These are phyloP conservation scores for Corylus avellana DNA, from an alignment of 306 rosid genomes.

Conservation along the genomic window DNA sequence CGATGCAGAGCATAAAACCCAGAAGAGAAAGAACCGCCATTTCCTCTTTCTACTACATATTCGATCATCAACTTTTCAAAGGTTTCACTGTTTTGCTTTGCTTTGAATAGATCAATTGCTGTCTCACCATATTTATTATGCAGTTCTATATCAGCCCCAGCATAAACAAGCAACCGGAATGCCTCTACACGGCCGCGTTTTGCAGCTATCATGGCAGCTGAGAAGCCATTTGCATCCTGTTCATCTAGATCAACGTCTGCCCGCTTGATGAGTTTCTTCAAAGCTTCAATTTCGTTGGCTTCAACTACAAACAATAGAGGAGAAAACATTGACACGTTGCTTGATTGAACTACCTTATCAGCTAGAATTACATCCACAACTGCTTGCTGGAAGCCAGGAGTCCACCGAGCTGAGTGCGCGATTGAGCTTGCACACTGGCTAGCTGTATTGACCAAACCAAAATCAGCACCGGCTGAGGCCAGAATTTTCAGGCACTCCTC, in stretches of 20 bases:
- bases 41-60: slow-evolving; percentile 79
- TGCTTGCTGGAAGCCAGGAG: slow-evolving; percentile 62
- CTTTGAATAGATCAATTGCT: slow-evolving; percentile 57
- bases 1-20: slow-evolving; percentile 88
- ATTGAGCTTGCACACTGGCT: slow-evolving; percentile 68
- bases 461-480: slow-evolving; percentile 74
- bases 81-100: slow-evolving; percentile 54
- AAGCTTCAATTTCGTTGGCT: slow-evolving; percentile 66
- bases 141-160: slow-evolving; percentile 81
- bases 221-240: slow-evolving; percentile 73
- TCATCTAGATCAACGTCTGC: slow-evolving; percentile 62
- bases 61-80: slow-evolving; percentile 89
- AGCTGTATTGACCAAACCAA: slow-evolving; percentile 64
- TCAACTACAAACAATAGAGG: slow-evolving; percentile 67
- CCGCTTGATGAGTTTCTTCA: slow-evolving; percentile 55
- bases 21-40: slow-evolving; percentile 36
- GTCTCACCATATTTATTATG: slow-evolving; percentile 73
- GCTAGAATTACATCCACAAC: slow-evolving; percentile 47
- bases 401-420: slow-evolving; percentile 65
- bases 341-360: slow-evolving; percentile 57
- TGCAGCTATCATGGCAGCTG: slow-evolving; percentile 82
- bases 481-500: slow-evolving; percentile 66
- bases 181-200: slow-evolving; percentile 70
- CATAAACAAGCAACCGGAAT: slow-evolving; percentile 74
- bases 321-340: slow-evolving; percentile 52